Evolutionary conservation across 495 filamentous ascomycete species (phyloP), one percentile per base, ranked within the genome.

Genomic region (Immersiella caudata): DNA sequence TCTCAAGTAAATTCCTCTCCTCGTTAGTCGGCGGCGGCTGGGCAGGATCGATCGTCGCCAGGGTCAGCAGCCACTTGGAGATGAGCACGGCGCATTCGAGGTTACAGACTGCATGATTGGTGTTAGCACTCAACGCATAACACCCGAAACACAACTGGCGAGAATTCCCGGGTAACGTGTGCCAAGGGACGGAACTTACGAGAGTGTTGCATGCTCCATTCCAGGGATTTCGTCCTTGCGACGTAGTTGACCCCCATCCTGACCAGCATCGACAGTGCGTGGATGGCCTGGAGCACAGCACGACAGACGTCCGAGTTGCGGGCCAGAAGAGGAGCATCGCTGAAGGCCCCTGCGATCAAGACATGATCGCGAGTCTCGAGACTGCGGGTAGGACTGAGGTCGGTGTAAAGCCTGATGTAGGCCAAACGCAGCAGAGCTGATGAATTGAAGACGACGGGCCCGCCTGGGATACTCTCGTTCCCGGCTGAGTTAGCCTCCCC

Each of bases 131-230:
- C 20, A 56, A 49, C 25, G 9, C 29, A 46, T 58, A 36, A 46
- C 6, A 7, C 52, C 20, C 6, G 51, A 35, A 16, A 20, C 22
- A 18, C n/a, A 25, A 12, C n/a, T n/a, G n/a, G 21, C 40, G n/a
- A 27, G n/a, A 36, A 50, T 36, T 60, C n/a, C 52, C 52, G 9
- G 1, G 24, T 24, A 65, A 52, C 27, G 20, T 9, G 18, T 26
- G 50, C 2, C 49, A 65, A 49, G 2, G 18, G 20, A 29, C 25
- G 46, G n/a, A 26, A 78, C 81, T 79, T 73, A 83, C 82, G 72
- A 1, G 86, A 87, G 69, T 92, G 88, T 67, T 92, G 89, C 69
- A 90, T 89, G 26, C 88, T 89, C 89, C 89, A 92, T 57, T 88
- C 84, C 6, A 85, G 81, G 2, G 87, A 88, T 68, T 91, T 89